phyloP scores from a whole-genome alignment of 2,329 filamentous ascomycete species.

The Colletotrichum eleusines region DNA sequence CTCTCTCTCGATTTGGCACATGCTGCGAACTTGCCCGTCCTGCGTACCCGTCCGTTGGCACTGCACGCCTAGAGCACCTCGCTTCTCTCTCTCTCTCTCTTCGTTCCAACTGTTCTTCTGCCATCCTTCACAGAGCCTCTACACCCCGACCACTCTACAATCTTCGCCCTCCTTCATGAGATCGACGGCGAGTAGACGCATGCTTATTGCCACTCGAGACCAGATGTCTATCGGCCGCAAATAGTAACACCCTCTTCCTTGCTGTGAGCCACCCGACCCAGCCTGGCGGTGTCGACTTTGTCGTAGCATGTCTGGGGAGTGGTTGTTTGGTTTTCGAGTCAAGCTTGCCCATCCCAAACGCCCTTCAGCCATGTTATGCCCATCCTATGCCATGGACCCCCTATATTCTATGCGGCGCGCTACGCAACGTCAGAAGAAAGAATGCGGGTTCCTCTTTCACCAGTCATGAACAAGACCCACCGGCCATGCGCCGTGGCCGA shows the following conservation, averaged over 20 bases:
- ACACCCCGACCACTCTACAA: background rate
- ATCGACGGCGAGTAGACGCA: slow-evolving; percentile 36
- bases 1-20: slow-evolving; percentile 22
- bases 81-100: no score
- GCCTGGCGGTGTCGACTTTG: slow-evolving; percentile 31
- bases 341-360: slow-evolving; percentile 19
- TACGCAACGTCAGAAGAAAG: background rate
- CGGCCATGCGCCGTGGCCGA: slow-evolving; percentile 38
- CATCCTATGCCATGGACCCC: slow-evolving; percentile 19
- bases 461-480: slow-evolving; percentile 40
- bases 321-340: slow-evolving; percentile 34
- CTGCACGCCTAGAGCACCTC: slow-evolving; percentile 1
- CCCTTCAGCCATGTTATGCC: slow-evolving; percentile 17
- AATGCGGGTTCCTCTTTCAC: slow-evolving; percentile 7
- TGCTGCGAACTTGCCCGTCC: slow-evolving; percentile 33
- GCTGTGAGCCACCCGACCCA: slow-evolving; percentile 32
- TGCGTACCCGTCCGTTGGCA: slow-evolving; percentile 16
- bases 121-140: background rate
- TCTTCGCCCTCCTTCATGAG: slow-evolving; percentile 22
- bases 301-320: slow-evolving; percentile 20
- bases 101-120: slow-evolving; percentile 5
- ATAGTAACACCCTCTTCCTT: slow-evolving; percentile 39
- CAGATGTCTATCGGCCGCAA: slow-evolving; percentile 35
- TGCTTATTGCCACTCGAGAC: slow-evolving; percentile 39
- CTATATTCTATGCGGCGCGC: slow-evolving; percentile 21